Conservation (phyloP, 108 stramenopile genomes). For the Aurantiochytrium sp. region DNA sequence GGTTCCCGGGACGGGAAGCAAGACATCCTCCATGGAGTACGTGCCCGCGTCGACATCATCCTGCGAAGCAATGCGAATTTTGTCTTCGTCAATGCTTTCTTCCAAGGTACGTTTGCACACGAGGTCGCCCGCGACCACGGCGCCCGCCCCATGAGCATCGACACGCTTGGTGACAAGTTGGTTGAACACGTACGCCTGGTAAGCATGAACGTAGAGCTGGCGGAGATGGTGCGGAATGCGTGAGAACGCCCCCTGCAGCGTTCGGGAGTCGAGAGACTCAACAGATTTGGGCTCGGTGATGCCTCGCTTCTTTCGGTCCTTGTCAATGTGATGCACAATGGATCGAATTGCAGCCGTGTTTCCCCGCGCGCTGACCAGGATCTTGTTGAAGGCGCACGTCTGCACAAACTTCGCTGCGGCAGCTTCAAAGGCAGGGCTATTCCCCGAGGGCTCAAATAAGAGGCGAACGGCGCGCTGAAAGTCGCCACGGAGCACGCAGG, state of each 20-base stretch:
- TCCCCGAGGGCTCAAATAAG: slow-evolving; percentile 35
- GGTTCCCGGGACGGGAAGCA: neutral
- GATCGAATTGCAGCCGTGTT: slow-evolving; percentile 33
- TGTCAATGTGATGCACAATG: slow-evolving; percentile 28
- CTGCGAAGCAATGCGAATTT: neutral
- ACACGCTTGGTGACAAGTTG: slow-evolving; percentile 35
- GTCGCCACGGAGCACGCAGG: slow-evolving; percentile 34
- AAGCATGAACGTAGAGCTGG: slow-evolving; percentile 33
- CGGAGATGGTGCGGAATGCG: neutral
- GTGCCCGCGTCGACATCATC: neutral
- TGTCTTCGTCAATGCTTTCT: neutral
- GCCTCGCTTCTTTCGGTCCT: slow-evolving; percentile 22
- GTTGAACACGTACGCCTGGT: slow-evolving; percentile 45
- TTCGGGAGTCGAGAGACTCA: slow-evolving; percentile 39
- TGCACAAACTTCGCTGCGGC: slow-evolving; percentile 18
- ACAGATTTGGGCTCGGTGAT: slow-evolving; percentile 26
- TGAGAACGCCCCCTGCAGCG: slow-evolving; percentile 17
- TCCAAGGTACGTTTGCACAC: neutral
- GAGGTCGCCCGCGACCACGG: slow-evolving; percentile 34
- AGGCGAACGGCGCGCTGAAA: slow-evolving; percentile 37
- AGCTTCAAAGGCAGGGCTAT: slow-evolving; percentile 26
- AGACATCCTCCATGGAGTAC: neutral
- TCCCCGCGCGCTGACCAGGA: slow-evolving; percentile 22
- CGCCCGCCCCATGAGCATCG: slow-evolving; percentile 13
- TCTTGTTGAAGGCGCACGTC: neutral